These are phyloP conservation scores for Naganishia albida DNA, from an alignment of 1,284 basidiomycete genomes.

Conservation along the genomic window DNA sequence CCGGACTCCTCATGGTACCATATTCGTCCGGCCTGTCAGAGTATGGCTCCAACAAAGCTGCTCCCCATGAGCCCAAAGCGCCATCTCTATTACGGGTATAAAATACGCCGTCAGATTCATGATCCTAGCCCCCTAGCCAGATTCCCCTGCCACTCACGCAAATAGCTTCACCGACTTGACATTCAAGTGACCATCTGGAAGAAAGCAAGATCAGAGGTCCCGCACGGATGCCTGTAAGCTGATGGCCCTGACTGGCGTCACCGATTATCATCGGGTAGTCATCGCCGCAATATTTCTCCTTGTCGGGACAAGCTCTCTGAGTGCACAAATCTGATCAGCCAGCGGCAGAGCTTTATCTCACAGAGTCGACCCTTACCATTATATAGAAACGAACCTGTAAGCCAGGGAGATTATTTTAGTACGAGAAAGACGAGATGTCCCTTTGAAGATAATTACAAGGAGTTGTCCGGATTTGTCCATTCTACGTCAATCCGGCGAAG, in stretches of 20 bases:
- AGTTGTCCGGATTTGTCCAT: slow-evolving; percentile 4
- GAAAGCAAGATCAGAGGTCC: not conserved
- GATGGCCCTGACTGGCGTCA: slow-evolving; percentile 57
- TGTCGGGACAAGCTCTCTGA: slow-evolving; percentile 55
- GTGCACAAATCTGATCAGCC: not conserved
- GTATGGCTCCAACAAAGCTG: slow-evolving; percentile 82
- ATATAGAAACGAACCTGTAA: slow-evolving; percentile 70
- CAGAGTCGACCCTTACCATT: slow-evolving; percentile 71
- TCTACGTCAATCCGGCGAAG: not conserved
- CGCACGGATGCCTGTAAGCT: not conserved
- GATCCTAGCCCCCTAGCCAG: slow-evolving; percentile 59
- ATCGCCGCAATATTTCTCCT: slow-evolving; percentile 67
- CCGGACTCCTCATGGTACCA: slow-evolving; percentile 68
- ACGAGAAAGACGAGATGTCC: not conserved
- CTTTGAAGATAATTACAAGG: not conserved
- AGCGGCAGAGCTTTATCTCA: too few species aligned
- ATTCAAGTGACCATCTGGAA: slow-evolving; percentile 62
- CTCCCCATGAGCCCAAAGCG: slow-evolving; percentile 87
- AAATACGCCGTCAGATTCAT: slow-evolving; percentile 29
- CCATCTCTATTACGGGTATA: slow-evolving; percentile 55
- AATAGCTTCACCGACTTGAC: slow-evolving; percentile 81
- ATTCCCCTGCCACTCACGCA: slow-evolving; percentile 44
- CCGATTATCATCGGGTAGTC: slow-evolving; percentile 64
- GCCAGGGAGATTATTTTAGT: not conserved
- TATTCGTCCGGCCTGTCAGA: slow-evolving; percentile 69